Evolutionary conservation across 2,329 filamentous ascomycete genomes (phyloP).

Genomic region (Mycosphaerella arachidis): DNA sequence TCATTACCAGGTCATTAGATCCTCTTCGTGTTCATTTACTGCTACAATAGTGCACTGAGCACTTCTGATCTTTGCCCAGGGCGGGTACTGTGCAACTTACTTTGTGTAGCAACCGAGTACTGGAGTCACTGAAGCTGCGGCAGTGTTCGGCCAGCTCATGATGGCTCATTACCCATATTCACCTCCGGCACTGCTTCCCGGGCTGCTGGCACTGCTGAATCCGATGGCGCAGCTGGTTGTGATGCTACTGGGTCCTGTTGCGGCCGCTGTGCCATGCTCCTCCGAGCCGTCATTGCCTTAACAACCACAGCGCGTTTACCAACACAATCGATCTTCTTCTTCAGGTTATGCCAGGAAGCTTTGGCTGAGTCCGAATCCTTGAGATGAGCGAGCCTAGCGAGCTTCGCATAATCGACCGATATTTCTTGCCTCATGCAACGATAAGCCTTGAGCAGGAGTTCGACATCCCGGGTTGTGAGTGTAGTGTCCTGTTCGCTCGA

Average conservation of each 20-base stretch:
- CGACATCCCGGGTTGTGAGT: slow-evolving; percentile 16
- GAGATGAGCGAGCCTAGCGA: slow-evolving; percentile 36
- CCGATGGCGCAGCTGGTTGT: not conserved
- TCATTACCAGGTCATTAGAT: no score
- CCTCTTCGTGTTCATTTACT: no score
- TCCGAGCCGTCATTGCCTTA: not conserved
- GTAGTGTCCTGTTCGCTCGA: not conserved
- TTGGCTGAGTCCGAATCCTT: slow-evolving; percentile 36
- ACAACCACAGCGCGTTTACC: not conserved
- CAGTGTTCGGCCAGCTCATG: not conserved
- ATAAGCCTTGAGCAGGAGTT: slow-evolving; percentile 15
- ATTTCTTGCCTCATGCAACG: slow-evolving; percentile 14
- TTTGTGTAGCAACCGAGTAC: no score
- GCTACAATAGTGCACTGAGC: no score
- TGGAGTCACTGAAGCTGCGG: no score
- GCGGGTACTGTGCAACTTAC: no score
- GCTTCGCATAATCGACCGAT: slow-evolving; percentile 35
- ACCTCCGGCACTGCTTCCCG: not conserved
- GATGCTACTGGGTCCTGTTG: not conserved
- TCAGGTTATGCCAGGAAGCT: slow-evolving; percentile 15
- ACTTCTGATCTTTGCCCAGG: no score
- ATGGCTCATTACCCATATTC: not conserved
- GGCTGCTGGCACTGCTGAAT: not conserved
- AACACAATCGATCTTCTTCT: slow-evolving; percentile 5
- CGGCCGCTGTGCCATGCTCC: not conserved